A percentile compares a stretch with the other conserved stretches of the same genome.
Evolutionary conservation across 1,139 yeast genomes (phyloP).

Genomic region (Blastobotrys arbuscula): DNA sequence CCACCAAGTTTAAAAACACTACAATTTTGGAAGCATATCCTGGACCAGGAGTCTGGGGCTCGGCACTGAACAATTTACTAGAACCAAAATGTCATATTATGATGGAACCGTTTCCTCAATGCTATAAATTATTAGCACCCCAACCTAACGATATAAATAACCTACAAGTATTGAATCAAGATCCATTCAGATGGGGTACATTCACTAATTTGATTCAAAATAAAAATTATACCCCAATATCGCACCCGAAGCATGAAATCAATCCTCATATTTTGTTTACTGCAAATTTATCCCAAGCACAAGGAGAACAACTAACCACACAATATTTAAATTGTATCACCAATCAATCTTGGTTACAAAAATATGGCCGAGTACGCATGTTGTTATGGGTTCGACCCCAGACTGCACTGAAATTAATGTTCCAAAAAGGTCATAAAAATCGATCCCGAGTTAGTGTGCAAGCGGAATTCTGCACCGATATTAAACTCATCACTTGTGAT

Average conservation of each 20-base stretch:
- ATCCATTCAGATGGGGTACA: constrained; percentile 66
- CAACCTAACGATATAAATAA: constrained; percentile 15
- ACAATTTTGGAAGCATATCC: constrained; percentile 66
- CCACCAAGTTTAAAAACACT: constrained; percentile 33
- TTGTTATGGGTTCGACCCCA: constrained; percentile 54
- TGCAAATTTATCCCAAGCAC: constrained; percentile 55
- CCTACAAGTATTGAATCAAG: constrained; percentile 26
- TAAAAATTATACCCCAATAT: constrained; percentile 40
- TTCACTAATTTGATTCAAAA: constrained; percentile 42
- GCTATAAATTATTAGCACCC: constrained; percentile 24
- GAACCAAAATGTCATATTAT: constrained; percentile 57
- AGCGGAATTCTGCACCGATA: constrained; percentile 41
- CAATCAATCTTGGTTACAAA: constrained; percentile 68
- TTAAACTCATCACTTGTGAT: constrained; percentile 4
- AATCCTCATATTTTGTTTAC: constrained; percentile 59
- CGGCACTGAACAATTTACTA: constrained; percentile 49
- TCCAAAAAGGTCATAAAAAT: constrained; percentile 42
- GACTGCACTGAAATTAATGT: constrained; percentile 58
- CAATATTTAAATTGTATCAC: constrained; percentile 73
- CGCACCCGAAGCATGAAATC: constrained; percentile 41
- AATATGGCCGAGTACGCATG: constrained; percentile 69
- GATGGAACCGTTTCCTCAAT: constrained; percentile 47
- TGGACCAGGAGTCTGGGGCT: constrained; percentile 37
- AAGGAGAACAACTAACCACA: constrained; percentile 64
- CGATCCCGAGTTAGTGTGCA: constrained; percentile 58